Conservation (phyloP, 2,329 filamentous ascomycete genomes). For the Pseudocercospora cruenta region DNA sequence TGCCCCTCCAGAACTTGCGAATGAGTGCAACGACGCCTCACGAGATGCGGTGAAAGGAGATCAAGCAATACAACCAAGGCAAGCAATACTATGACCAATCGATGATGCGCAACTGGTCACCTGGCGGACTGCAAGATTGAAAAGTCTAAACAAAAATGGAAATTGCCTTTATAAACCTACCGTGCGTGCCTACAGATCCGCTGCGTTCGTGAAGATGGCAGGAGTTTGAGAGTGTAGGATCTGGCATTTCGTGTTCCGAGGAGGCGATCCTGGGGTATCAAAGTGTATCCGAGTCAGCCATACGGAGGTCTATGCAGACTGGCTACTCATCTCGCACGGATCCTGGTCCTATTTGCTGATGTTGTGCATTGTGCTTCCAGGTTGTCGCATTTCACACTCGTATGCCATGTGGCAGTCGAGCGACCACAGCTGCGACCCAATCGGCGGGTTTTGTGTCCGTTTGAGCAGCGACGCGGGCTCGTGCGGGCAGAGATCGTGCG, state of each 20-base stretch:
- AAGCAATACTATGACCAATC: not conserved
- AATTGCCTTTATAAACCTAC: not conserved
- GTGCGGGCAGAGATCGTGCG: not conserved
- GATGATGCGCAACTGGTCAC: not conserved
- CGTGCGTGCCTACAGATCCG: not conserved
- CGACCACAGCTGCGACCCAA: not conserved
- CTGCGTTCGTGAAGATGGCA: not conserved
- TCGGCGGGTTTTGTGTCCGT: not conserved
- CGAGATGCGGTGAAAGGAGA: not conserved
- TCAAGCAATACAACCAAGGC: not conserved
- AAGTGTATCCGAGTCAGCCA: slow-evolving; percentile 1
- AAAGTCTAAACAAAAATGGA: not conserved
- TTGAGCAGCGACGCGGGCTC: not conserved
- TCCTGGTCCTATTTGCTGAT: not conserved
- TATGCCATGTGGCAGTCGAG: not conserved
- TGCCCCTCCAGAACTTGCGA: not conserved
- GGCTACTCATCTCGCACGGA: not conserved
- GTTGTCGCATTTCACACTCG: not conserved
- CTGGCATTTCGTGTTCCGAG: not conserved
- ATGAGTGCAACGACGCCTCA: not conserved
- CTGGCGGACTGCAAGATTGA: not conserved
- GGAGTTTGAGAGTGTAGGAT: not conserved
- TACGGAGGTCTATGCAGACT: not conserved
- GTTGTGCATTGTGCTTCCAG: not conserved
- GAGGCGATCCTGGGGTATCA: not conserved